A percentile compares a stretch with the other conserved stretches of the same genome.
phyloP scores from a whole-genome alignment of 768 basidiomycete genomes.

The Pisolithus microcarpus region DNA sequence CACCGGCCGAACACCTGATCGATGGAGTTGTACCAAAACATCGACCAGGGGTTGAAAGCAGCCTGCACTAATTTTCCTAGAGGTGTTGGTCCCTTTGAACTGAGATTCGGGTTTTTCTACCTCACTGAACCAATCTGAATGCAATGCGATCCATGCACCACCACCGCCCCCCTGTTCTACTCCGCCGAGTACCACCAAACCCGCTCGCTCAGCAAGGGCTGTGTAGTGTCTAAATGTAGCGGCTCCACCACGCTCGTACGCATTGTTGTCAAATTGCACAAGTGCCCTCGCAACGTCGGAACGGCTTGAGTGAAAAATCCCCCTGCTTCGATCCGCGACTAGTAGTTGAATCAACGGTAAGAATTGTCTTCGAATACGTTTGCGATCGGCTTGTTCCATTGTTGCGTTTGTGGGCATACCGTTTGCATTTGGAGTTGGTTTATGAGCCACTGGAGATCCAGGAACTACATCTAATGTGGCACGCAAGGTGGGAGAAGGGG shows the following conservation, averaged over 20 bases:
- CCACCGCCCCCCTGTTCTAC: background rate
- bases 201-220: constrained; percentile 20
- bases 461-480: background rate
- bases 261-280: constrained; percentile 15
- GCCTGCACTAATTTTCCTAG: constrained; percentile 5
- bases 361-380: constrained; percentile 24
- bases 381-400: background rate
- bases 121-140: constrained; percentile 17
- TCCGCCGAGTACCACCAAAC: constrained; percentile 21
- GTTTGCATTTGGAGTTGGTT: too few species aligned
- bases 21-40: constrained; percentile 24
- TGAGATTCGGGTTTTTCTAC: background rate
- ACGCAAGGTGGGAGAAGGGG: background rate
- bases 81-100: background rate
- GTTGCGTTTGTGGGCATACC: too few species aligned
- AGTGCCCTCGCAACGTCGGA: constrained; percentile 33
- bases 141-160: constrained; percentile 23
- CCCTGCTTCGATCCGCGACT: constrained; percentile 21
- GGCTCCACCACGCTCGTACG: constrained; percentile 23
- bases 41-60: constrained; percentile 28
- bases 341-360: constrained; percentile 19
- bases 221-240: constrained; percentile 21
- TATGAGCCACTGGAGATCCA: background rate
- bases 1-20: constrained; percentile 25
- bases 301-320: constrained; percentile 30